A percentile compares a stretch with the other conserved stretches of the same genome.
These are phyloP conservation scores for Ambrosia hybrid DNA, from an alignment of 140 eudicot species.

Conservation along the genomic window DNA sequence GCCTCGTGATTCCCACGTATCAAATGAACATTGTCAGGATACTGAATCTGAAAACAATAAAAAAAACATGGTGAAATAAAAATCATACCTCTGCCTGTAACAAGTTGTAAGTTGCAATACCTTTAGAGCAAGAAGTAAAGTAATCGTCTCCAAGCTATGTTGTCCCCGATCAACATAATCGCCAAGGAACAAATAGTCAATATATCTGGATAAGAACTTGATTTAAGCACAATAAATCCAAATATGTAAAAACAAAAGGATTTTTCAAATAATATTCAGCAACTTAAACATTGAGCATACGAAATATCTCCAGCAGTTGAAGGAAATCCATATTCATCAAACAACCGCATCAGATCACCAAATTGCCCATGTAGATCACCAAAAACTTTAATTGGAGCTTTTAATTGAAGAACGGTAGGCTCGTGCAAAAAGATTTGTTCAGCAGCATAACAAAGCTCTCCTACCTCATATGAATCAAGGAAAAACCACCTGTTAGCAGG, in stretches of 20 bases:
- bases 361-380: constrained; percentile 98
- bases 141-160: constrained; percentile 93
- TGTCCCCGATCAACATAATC: constrained; percentile 96
- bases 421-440: not conserved
- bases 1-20: constrained; percentile 99
- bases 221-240: no score
- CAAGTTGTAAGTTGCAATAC: constrained; percentile 27
- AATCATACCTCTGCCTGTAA: no score
- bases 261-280: no score
- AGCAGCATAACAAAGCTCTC: not conserved
- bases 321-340: constrained; percentile 97
- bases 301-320: constrained; percentile 97
- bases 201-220: not conserved
- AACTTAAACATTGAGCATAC: constrained; percentile 28
- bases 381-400: constrained; percentile 91
- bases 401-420: constrained; percentile 42
- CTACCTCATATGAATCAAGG: not conserved
- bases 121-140: constrained; percentile 87
- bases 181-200: constrained; percentile 91
- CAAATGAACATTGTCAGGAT: constrained; percentile 82
- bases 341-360: constrained; percentile 98
- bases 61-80: no score
- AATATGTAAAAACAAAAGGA: no score
- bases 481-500: not conserved
- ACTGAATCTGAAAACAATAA: constrained; percentile 57